Percentiles rank a stretch among this genome's conserved stretches.
Conservation (phyloP, 805 yeast species). For the Brettanomyces bruxellensis region DNA sequence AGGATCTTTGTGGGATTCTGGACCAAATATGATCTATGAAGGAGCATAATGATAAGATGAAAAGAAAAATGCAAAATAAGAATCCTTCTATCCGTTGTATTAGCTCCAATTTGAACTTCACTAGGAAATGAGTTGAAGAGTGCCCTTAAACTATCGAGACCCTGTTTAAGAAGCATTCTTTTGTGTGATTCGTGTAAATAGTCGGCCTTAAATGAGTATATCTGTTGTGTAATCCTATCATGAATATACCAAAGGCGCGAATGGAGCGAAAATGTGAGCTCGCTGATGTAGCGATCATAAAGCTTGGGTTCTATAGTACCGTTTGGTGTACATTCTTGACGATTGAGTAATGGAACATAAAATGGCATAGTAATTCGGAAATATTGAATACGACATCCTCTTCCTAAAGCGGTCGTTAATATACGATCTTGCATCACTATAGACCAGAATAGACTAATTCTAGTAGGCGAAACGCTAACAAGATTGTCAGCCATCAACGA, state of each 20-base stretch:
- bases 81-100: conserved; percentile 14
- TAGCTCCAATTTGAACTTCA: conserved; percentile 7
- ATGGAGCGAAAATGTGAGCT: conserved; percentile 20
- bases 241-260: conserved; percentile 24
- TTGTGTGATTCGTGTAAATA: conserved; percentile 25
- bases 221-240: conserved; percentile 24
- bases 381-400: conserved; percentile 27
- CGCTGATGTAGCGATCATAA: conserved; percentile 10
- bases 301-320: neutral
- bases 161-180: conserved; percentile 21
- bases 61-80: conserved; percentile 23
- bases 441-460: conserved; percentile 24
- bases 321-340: neutral
- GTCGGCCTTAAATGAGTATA: conserved; percentile 26
- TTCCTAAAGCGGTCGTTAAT: conserved; percentile 25
- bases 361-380: conserved; percentile 24
- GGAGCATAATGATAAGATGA: conserved; percentile 16
- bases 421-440: conserved; percentile 25
- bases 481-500: neutral
- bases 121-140: conserved; percentile 18
- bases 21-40: conserved; percentile 24
- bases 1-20: conserved; percentile 22
- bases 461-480: conserved; percentile 10
- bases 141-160: conserved; percentile 15
- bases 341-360: conserved; percentile 13